Conservation (phyloP, 108 stramenopile genomes). For the Chaetoceros tenuissimus region DNA sequence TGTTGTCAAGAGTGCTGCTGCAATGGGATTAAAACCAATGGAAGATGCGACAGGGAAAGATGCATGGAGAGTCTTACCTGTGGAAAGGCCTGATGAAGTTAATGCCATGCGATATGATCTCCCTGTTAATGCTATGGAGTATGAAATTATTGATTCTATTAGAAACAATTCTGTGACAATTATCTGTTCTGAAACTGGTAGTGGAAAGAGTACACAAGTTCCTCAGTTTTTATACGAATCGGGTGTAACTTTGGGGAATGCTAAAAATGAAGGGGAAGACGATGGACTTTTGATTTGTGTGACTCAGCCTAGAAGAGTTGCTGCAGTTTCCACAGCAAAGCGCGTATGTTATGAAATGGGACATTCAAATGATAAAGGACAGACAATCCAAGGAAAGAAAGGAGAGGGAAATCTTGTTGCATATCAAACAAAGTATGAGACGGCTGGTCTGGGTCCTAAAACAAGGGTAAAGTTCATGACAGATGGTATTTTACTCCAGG, state of each 20-base stretch:
- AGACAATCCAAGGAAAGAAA: conserved; percentile 35
- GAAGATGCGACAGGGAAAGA: conserved; percentile 11
- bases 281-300: conserved; percentile 59
- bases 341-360: conserved; percentile 96
- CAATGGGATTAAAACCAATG: conserved; percentile 17
- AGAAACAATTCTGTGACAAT: conserved; percentile 86
- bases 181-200: conserved; percentile 88
- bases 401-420: conserved; percentile 71
- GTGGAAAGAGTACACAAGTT: conserved; percentile 73
- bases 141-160: conserved; percentile 95
- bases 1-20: conserved; percentile 33
- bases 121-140: conserved; percentile 97
- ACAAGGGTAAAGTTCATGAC: conserved; percentile 97
- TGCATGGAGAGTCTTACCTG: conserved; percentile 18
- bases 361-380: conserved; percentile 44
- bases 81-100: conserved; percentile 51
- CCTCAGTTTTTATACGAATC: conserved; percentile 96
- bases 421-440: conserved; percentile 94
- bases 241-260: conserved; percentile 52
- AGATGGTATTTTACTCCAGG: conserved; percentile 94
- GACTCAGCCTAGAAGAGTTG: conserved; percentile 94
- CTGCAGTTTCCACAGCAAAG: conserved; percentile 92
- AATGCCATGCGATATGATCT: conserved; percentile 72
- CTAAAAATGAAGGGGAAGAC: conserved; percentile 3
- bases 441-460: conserved; percentile 58